A percentile compares a stretch with the other conserved stretches of the same genome.
phyloP scores from a whole-genome alignment of 2,329 filamentous ascomycete species.

The Lachnellula occidentalis region DNA sequence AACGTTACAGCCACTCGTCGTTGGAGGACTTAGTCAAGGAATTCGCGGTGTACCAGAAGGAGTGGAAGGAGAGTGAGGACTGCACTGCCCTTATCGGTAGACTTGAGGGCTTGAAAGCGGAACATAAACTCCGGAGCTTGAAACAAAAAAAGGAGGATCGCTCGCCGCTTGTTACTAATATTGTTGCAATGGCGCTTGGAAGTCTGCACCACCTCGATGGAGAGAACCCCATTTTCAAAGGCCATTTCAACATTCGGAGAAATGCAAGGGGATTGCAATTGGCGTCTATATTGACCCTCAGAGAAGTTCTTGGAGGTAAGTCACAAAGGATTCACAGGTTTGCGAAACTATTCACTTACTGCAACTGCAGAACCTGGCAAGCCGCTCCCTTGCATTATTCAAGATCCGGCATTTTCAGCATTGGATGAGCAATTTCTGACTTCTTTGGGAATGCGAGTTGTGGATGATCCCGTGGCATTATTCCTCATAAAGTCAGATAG shows the following conservation, averaged over 20 bases:
- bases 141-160: not conserved
- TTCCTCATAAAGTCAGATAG: not conserved
- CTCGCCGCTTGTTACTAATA: not conserved
- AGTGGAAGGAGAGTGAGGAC: not conserved
- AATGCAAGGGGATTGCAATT: not conserved
- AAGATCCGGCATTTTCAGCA: not conserved
- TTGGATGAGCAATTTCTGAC: not conserved
- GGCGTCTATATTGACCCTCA: not conserved
- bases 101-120: not conserved
- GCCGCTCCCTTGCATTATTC: not conserved
- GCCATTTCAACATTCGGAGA: no score
- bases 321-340: not conserved
- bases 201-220: not conserved
- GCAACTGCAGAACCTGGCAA: not conserved
- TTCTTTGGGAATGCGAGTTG: not conserved
- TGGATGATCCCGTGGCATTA: not conserved
- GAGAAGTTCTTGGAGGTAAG: not conserved
- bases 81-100: not conserved
- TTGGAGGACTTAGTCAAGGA: not conserved
- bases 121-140: no score
- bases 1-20: not conserved
- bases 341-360: not conserved
- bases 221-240: no score
- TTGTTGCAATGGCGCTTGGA: not conserved
- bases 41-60: not conserved